Evolutionary conservation across 225 moss, liverwort and hornwort genomes (phyloP), one percentile per base, ranked within the genome.

Genomic region (Asterella californica): DNA sequence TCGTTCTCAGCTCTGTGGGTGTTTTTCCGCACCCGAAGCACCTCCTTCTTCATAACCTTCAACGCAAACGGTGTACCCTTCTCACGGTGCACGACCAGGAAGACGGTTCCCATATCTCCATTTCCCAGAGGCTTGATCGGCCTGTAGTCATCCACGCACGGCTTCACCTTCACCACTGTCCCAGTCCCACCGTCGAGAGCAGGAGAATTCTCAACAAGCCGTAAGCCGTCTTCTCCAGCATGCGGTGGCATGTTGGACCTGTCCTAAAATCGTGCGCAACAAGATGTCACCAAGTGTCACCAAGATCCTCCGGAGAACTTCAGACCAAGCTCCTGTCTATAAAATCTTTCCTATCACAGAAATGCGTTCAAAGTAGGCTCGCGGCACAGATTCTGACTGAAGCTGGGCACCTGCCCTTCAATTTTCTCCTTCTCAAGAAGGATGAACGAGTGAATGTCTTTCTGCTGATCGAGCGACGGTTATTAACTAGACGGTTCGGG

Each of bases 11-110:
- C 89, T 78, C 89, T 69, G 60, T 78, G 82, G 9, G 38, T 74
- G 19, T 73, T 87, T 55, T 84, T 80, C 30, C 83, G 78, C 9
- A 67, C 47, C 1, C 9, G 45, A 12, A 90, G 77, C 0, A 82
- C 83, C 1, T 87, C 85, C 83, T 90, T 90, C 77, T 78, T 82
- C 85, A 90, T 90, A 72, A 90, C 87, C 67, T 90, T 90, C 83
- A 90, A 75, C 1, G 89, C 89, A 46, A 80, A 87, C 4, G 87
- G 85, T 1, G 65, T 69, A 2, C 83, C 78, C 12, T 62, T 84
- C 49, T 47, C 79, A 17, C 79, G 78, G 38, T 67, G 57, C 9
- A 79, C 79, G 10, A 87, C 87, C 53, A 89, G 70, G 18, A 65
- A 83, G 52, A 89, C 89, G 0, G 68, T 87, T 5, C 89, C 89